phyloP scores from a whole-genome alignment of 371 early-diverging fungal genomes.

The Saksenaea oblongispora region DNA sequence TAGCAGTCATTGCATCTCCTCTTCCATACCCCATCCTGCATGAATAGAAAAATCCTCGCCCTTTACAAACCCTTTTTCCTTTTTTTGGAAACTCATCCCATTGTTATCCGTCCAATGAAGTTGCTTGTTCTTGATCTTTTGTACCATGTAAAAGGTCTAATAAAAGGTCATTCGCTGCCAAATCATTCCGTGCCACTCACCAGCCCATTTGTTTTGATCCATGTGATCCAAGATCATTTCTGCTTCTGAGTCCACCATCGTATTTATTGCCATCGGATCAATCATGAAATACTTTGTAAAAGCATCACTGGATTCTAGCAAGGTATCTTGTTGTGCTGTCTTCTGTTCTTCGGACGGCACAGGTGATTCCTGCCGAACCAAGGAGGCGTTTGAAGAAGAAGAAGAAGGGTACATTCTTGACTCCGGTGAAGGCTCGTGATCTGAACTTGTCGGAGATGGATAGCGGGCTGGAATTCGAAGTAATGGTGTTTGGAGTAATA shows the following conservation, averaged over 20 bases:
- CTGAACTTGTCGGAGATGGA: conserved; percentile 8
- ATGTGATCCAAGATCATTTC: neutral
- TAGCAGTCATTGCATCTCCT: too few relatives aligned
- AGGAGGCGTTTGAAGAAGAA: neutral
- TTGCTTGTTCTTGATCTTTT: too few relatives aligned
- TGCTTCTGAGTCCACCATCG: neutral
- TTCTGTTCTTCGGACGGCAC: neutral
- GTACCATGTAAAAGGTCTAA: too few relatives aligned
- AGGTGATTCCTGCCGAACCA: neutral
- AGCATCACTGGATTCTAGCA: neutral
- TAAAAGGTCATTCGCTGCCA: too few relatives aligned
- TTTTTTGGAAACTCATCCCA: too few relatives aligned
- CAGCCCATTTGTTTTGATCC: neutral
- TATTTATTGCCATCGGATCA: neutral
- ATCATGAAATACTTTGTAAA: conserved; percentile 1
- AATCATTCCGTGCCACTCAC: too few relatives aligned
- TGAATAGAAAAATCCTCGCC: too few relatives aligned
- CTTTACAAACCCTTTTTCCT: too few relatives aligned
- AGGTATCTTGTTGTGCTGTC: neutral
- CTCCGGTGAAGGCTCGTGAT: neutral
- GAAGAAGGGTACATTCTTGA: neutral
- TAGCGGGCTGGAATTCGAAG: conserved; percentile 6
- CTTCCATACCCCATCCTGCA: too few relatives aligned
- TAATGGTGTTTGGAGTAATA: neutral
- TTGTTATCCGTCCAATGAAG: too few relatives aligned